Percentiles rank a stretch among this genome's conserved stretches.
Conservation (phyloP, 1,284 basidiomycete species). For the Fomitiporia mediterranea region DNA sequence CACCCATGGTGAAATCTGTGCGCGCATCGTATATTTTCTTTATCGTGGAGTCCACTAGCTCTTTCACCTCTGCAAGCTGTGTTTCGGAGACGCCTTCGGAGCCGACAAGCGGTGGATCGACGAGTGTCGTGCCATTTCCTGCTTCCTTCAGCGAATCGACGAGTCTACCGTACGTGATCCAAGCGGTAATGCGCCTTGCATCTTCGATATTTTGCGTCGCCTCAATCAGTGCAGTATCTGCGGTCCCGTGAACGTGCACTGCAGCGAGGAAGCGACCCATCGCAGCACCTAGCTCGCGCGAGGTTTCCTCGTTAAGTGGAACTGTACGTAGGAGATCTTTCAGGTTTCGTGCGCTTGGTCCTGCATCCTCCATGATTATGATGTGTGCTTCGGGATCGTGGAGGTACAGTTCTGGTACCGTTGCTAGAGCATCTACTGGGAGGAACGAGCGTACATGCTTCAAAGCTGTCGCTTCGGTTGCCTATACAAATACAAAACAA, state of each 20-base stretch:
- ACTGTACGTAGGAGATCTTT: conserved; percentile 43
- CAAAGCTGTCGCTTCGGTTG: conserved; percentile 49
- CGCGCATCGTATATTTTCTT: conserved; percentile 36
- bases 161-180: conserved; percentile 45
- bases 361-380: conserved; percentile 60
- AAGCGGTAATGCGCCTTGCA: conserved; percentile 40
- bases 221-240: conserved; percentile 29
- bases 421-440: conserved; percentile 34
- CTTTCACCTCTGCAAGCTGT: conserved; percentile 35
- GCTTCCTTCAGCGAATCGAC: conserved; percentile 39
- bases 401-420: conserved; percentile 43
- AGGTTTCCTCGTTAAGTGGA: conserved; percentile 31
- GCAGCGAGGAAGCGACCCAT: conserved; percentile 47
- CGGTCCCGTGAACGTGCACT: conserved; percentile 42
- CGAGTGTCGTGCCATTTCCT: conserved; percentile 31
- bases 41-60: conserved; percentile 33
- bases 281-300: conserved; percentile 41
- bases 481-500: too few relatives aligned
- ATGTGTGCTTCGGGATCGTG: conserved; percentile 45
- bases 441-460: conserved; percentile 34
- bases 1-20: conserved; percentile 42
- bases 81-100: conserved; percentile 31
- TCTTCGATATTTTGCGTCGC: conserved; percentile 38
- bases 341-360: conserved; percentile 37
- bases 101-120: conserved; percentile 38